Evolutionary conservation across 257 asterid genomes (phyloP).

Genomic region (Lycium barbarum): DNA sequence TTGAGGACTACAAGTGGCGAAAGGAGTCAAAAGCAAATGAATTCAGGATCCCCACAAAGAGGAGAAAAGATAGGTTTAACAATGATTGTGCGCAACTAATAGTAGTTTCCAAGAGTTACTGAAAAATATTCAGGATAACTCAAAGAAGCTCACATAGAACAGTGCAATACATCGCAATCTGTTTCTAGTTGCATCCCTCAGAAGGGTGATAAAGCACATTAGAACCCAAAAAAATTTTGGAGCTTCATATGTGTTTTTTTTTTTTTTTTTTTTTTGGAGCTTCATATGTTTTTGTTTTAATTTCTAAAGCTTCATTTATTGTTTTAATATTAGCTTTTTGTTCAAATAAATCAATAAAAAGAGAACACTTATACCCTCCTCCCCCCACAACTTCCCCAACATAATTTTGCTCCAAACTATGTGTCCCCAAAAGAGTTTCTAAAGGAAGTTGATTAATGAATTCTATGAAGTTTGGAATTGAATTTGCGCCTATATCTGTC

Average conservation of each 20-base stretch:
- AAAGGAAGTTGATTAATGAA: not conserved
- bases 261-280: not conserved
- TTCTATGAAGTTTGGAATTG: not conserved
- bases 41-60: not conserved
- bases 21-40: not conserved
- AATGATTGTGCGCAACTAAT: not conserved
- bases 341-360: not conserved
- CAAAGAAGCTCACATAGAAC: not conserved
- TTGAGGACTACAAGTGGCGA: not conserved
- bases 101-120: not conserved
- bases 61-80: conserved; percentile 14
- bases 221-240: not conserved
- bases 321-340: not conserved
- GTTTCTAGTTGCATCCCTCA: conserved; percentile 6
- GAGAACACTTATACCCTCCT: not conserved
- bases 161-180: not conserved
- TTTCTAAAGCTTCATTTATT: not conserved
- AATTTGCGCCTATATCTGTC: not conserved
- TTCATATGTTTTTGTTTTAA: conserved; percentile 13
- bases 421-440: not conserved
- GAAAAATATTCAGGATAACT: conserved; percentile 19
- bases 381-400: not conserved
- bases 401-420: not conserved
- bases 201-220: conserved; percentile 2
- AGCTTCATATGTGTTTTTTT: not conserved